Percentiles rank a stretch among this genome's conserved stretches.
These are phyloP conservation scores for Suillus sp. DNA, from an alignment of 768 basidiomycete genomes.

Conservation along the genomic window DNA sequence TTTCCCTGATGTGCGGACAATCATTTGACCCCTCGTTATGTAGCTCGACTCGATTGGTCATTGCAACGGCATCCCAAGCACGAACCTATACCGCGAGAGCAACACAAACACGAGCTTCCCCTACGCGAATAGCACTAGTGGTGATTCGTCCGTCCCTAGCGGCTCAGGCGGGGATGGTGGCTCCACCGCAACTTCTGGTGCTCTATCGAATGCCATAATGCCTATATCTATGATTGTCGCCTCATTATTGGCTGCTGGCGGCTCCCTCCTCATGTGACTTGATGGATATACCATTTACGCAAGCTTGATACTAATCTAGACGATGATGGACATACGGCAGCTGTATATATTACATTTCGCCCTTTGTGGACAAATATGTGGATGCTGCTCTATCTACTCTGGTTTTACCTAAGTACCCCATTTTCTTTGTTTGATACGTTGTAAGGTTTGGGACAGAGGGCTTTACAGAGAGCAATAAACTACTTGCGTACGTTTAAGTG, in stretches of 20 bases:
- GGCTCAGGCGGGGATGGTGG: conserved; percentile 9
- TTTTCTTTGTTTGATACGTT: conserved; percentile 13
- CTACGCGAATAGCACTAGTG: conserved; percentile 39
- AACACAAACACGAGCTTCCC: conserved; percentile 73
- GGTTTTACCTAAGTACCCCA: conserved; percentile 2
- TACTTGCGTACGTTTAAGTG: neutral
- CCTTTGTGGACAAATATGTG: conserved; percentile 18
- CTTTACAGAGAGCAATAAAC: neutral
- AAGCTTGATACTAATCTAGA: conserved; percentile 26
- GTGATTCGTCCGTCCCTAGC: conserved; percentile 18
- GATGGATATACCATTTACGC: conserved; percentile 15
- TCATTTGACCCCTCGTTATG: neutral
- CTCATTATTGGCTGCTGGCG: conserved; percentile 18
- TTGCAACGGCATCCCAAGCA: conserved; percentile 65
- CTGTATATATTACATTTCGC: conserved; percentile 24
- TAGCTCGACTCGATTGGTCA: conserved; percentile 76
- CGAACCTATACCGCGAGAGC: conserved; percentile 83
- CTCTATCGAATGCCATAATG: conserved; percentile 19
- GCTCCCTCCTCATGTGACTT: conserved; percentile 22
- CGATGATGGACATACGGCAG: conserved; percentile 17
- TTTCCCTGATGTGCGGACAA: neutral
- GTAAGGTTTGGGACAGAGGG: neutral
- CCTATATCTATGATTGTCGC: conserved; percentile 17
- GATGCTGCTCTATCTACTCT: conserved; percentile 13
- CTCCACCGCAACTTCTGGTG: conserved; percentile 12